phyloP scores from a whole-genome alignment of 169 alveolate genomes.

The Plasmodium vivax region DNA sequence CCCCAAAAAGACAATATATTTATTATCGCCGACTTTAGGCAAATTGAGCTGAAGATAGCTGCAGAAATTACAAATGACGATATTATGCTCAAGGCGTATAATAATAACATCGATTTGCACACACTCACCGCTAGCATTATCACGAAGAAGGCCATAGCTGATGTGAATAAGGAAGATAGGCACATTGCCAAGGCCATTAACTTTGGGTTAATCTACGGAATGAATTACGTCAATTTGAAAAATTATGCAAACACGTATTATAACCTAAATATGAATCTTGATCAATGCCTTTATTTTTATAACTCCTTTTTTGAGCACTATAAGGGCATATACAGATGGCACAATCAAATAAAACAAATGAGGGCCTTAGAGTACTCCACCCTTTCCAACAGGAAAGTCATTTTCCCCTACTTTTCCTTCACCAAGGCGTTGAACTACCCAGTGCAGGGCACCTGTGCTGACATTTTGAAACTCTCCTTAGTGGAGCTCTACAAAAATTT shows the following conservation, averaged over 20 bases:
- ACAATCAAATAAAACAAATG: constrained; percentile 84
- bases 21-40: constrained; percentile 90
- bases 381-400: constrained; percentile 84
- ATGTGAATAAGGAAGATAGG: constrained; percentile 87
- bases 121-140: constrained; percentile 85
- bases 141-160: constrained; percentile 75
- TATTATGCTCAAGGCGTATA: constrained; percentile 88
- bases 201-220: constrained; percentile 90
- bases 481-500: constrained; percentile 82
- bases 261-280: constrained; percentile 79
- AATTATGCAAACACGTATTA: constrained; percentile 87
- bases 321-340: constrained; percentile 88
- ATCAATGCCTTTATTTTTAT: constrained; percentile 84
- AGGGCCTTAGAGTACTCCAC: constrained; percentile 75
- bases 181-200: constrained; percentile 92
- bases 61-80: constrained; percentile 90
- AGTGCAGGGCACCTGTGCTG: constrained; percentile 91
- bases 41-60: constrained; percentile 89
- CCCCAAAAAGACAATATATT: constrained; percentile 82
- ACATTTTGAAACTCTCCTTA: constrained; percentile 88
- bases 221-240: constrained; percentile 84
- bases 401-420: constrained; percentile 86
- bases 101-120: constrained; percentile 81
- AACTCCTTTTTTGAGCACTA: constrained; percentile 85
- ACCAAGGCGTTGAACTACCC: constrained; percentile 89